Evolutionary conservation across 108 stramenopile species (phyloP), one percentile per base, ranked within the genome.

Genomic region (Aurantiochytrium sp.): DNA sequence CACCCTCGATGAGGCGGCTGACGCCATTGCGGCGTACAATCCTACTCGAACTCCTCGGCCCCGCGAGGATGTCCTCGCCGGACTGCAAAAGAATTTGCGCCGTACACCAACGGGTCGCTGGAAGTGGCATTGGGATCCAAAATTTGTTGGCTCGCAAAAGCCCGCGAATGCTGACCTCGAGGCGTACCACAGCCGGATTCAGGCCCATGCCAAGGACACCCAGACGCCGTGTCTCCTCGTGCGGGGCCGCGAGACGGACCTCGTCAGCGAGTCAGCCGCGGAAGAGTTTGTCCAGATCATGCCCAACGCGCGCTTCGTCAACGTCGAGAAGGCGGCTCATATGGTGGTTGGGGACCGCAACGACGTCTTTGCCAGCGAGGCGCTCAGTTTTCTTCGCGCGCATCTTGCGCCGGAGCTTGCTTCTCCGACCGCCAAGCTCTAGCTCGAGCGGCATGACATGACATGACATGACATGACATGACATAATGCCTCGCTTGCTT

Each of bases 271-370:
- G 76, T 12, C 44, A 35, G 45, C 76, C 51, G 76, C 4, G 8
- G 49, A 53, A 16, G 76, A 83, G 45, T 53, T 83, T 53, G 76
- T 83, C 18, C n/a, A 12, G 0, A 53, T 53, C 28, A 83, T 83
- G 76, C 45, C 45, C 25, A 83, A 83, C 76, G 76, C 76, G n/a
- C 45, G 76, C 76, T 83, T 53, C 51, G 76, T 83, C 49, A 53
- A 83, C 51, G 76, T 83, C 28, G 76, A 83, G 76, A 53, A 83
- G 19, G 76, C 76, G 19, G 76, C 76, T 12, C 76, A 83, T 45
- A 83, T 83, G 76, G 51, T 83, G 45, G 76, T 83, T 12, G 76
- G 76, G 0, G 76, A 83, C 51, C 76, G 51, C 49, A 83, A 83
- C 28, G 76, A 83, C 51, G 51, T 18, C 4, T 83, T 83, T 53